Percentiles rank a stretch among this genome's conserved stretches.
Evolutionary conservation across 345 rosid species (phyloP).

Genomic region (Gossypium sturtianum): DNA sequence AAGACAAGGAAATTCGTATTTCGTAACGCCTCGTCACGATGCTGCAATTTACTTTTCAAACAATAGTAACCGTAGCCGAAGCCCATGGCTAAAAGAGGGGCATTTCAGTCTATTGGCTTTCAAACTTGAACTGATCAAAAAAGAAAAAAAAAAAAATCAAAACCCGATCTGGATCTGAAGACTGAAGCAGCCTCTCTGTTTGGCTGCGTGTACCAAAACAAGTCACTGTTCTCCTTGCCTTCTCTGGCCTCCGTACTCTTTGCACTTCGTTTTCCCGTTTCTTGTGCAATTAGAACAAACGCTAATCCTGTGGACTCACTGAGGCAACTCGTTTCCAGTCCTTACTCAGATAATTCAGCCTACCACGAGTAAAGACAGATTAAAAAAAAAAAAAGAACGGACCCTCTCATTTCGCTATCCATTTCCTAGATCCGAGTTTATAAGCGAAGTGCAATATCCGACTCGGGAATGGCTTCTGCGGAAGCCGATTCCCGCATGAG

Average conservation of each 20-base stretch:
- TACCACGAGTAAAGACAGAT: not conserved
- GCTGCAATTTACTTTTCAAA: not conserved
- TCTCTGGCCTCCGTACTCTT: not conserved
- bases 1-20: not conserved
- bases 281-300: constrained; percentile 3
- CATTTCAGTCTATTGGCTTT: constrained; percentile 17
- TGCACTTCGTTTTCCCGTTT: not conserved
- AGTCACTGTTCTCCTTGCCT: not conserved
- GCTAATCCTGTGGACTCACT: not conserved
- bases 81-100: constrained; percentile 11
- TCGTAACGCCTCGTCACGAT: not conserved
- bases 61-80: not conserved
- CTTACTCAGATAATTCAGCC: not conserved
- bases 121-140: constrained; percentile 20
- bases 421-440: constrained; percentile 36
- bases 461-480: constrained; percentile 98
- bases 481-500: constrained; percentile 97
- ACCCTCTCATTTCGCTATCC: constrained; percentile 5
- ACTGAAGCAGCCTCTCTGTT: not conserved
- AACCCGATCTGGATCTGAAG: constrained; percentile 43
- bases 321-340: constrained; percentile 12
- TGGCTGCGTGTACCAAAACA: not conserved
- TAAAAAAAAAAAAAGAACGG: not conserved
- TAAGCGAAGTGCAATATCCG: constrained; percentile 28
- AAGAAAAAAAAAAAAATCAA: not conserved